Evolutionary conservation across 2,329 filamentous ascomycete species (phyloP).

Genomic region (Colletotrichum destructivum): DNA sequence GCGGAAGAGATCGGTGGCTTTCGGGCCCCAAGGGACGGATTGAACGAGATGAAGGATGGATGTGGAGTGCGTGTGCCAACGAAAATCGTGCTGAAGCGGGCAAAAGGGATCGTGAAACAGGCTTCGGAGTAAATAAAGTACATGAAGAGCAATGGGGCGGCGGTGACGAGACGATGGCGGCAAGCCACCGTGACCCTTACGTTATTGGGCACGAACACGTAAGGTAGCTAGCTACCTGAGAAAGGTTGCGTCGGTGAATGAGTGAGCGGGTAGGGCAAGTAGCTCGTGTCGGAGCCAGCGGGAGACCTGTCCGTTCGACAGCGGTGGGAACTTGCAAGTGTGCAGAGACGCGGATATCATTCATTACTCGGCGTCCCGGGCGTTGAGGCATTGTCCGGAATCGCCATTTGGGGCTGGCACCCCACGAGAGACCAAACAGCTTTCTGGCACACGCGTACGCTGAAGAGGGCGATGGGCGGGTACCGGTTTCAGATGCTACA

Average conservation of each 20-base stretch:
- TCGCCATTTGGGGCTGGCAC: background rate
- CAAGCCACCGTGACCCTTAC: constrained; percentile 36
- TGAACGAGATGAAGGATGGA: background rate
- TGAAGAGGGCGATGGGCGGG: background rate
- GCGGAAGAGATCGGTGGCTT: background rate
- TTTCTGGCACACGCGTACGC: background rate
- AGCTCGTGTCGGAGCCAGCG: constrained; percentile 26
- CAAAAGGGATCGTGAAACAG: constrained; percentile 34
- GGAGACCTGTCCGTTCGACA: constrained; percentile 6
- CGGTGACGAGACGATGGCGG: constrained; percentile 21
- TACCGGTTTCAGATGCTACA: background rate
- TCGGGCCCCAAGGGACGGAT: background rate
- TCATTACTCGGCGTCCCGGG: background rate
- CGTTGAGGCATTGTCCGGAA: background rate
- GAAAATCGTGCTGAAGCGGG: constrained; percentile 2
- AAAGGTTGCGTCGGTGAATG: constrained; percentile 15
- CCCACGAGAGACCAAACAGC: no score
- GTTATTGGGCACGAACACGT: constrained; percentile 21
- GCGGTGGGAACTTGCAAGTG: constrained; percentile 16
- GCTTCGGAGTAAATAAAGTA: background rate
- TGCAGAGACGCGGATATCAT: background rate
- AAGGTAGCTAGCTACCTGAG: constrained; percentile 5
- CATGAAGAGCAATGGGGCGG: constrained; percentile 15
- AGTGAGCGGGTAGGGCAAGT: constrained; percentile 15
- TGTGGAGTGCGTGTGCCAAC: background rate